Evolutionary conservation across 2,329 filamentous ascomycete species (phyloP), one percentile per base, ranked within the genome.

Genomic region (Pseudogymnoascus sp.): DNA sequence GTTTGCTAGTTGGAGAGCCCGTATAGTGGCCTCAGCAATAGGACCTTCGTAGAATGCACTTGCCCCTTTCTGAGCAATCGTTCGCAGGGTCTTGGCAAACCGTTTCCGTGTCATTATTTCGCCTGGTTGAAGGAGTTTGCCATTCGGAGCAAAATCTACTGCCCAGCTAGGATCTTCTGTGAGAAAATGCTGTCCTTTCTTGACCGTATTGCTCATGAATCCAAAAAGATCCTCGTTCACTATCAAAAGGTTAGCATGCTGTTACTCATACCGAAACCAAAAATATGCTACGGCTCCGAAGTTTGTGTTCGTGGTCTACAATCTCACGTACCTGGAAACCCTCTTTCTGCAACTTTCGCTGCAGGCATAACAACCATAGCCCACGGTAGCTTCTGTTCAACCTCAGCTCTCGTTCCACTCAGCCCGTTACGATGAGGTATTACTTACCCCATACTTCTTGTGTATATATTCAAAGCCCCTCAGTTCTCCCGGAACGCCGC

Each of bases 391-490:
- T 68, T 64, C 78, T 80, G 9, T n/a, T 45, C 8, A 21, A 55
- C 10, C 10, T 59, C 45, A 60, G 59, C 15, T 19, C 6, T 7
- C 9, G 34, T 34, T 21, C 57, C n/a, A 52, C 21, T 15, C 28
- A 8, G 52, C 8, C 19, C 28, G 9, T 18, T 34, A 30, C 39
- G 57, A 15, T 12, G 3, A 28, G 4, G 58, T 23, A 10, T 45
- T 28, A 70, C 70, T 65, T 73, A 81, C 77, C 1, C 88, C 88
- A 66, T 89, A 89, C 66, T 83, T 84, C 7, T 77, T 73, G 69
- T 96, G 92, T 2, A 95, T 78, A 68, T 90, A 82, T 69, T 90
- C 86, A 35, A 96, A 75, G 0, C 92, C 92, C 18, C 85, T 82
- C 9, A 96, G 71, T 73, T 92, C 88, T 3, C 88, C 83, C 0